Conservation (phyloP, 1,284 basidiomycete genomes). For the Phaffia rhodozyma region DNA sequence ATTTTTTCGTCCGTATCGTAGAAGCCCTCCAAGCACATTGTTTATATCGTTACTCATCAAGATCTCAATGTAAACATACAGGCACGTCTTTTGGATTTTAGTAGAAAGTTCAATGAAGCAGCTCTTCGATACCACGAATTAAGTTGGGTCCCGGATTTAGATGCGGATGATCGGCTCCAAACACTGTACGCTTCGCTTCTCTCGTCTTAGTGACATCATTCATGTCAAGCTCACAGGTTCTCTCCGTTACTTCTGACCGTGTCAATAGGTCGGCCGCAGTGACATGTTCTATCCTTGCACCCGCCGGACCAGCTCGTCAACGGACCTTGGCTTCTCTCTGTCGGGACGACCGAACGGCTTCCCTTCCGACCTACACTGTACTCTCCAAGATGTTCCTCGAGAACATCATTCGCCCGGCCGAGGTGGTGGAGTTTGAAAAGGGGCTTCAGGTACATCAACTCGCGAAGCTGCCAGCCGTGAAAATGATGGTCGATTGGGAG, state of each 20-base stretch:
- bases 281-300: conserved; percentile 90
- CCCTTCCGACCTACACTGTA: conserved; percentile 53
- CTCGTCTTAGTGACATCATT: neutral
- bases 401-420: conserved; percentile 77
- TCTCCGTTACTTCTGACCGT: neutral
- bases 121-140: conserved; percentile 88
- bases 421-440: conserved; percentile 79
- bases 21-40: neutral
- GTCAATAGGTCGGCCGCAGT: conserved; percentile 66
- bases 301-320: conserved; percentile 88
- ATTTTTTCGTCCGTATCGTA: neutral
- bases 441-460: conserved; percentile 78
- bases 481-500: conserved; percentile 39
- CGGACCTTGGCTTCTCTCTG: conserved; percentile 82
- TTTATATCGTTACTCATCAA: neutral
- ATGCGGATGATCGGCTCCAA: conserved; percentile 73
- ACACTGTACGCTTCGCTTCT: conserved; percentile 53
- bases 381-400: conserved; percentile 95
- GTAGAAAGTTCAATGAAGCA: conserved; percentile 87
- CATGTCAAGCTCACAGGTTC: neutral
- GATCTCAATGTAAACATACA: conserved; percentile 26
- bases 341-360: conserved; percentile 77
- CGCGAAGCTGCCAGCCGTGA: conserved; percentile 60
- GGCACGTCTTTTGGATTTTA: conserved; percentile 84
- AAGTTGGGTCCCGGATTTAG: conserved; percentile 72